Conservation (phyloP, 805 yeast genomes). For the Sungouiozyma intestinalis region DNA sequence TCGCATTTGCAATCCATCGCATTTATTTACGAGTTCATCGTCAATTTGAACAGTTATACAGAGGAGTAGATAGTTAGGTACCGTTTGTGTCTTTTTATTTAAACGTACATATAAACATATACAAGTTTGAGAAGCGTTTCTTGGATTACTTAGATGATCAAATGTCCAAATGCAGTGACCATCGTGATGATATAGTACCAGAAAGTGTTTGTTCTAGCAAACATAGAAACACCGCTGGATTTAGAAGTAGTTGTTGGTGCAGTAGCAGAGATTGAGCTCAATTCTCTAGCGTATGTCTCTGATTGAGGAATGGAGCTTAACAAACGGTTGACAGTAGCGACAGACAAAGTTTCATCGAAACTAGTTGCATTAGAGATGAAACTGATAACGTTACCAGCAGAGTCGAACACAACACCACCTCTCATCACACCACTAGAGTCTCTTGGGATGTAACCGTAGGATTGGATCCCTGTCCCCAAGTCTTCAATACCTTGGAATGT, state of each 20-base stretch:
- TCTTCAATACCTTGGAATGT: constrained; percentile 58
- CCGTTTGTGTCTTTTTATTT: not conserved
- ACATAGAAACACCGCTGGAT: constrained; percentile 16
- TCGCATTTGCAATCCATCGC: constrained; percentile 53
- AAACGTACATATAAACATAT: not conserved
- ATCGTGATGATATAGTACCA: constrained; percentile 22
- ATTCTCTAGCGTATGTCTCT: constrained; percentile 21
- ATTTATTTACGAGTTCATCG: constrained; percentile 41
- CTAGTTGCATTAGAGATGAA: constrained; percentile 46
- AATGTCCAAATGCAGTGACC: constrained; percentile 16
- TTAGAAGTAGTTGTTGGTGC: constrained; percentile 25
- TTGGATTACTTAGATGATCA: constrained; percentile 9
- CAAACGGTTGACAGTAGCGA: constrained; percentile 37
- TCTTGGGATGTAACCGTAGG: constrained; percentile 48
- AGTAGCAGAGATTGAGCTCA: constrained; percentile 30
- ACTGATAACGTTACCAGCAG: constrained; percentile 49
- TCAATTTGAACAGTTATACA: constrained; percentile 22
- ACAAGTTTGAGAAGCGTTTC: not conserved
- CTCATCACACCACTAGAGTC: constrained; percentile 40
- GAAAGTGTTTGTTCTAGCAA: constrained; percentile 10
- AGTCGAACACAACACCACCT: constrained; percentile 65
- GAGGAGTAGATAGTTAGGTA: not conserved
- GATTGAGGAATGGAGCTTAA: constrained; percentile 27
- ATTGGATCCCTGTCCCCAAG: constrained; percentile 48
- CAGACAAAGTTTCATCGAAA: constrained; percentile 37